Evolutionary conservation across 2,329 filamentous ascomycete species (phyloP).

Genomic region (Colletotrichum aenigma): DNA sequence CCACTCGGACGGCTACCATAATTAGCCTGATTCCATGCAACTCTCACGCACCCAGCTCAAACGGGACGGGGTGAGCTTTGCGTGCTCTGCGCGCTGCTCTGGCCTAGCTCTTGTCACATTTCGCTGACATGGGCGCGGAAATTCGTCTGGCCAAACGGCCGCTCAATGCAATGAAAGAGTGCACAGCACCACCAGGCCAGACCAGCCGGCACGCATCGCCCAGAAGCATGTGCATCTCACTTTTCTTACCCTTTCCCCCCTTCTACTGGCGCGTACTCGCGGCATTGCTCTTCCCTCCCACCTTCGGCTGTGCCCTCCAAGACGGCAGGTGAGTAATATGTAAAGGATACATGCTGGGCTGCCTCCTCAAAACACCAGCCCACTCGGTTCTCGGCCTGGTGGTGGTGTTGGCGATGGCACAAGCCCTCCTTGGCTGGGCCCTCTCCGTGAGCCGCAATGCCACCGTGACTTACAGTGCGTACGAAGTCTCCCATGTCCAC

Average conservation of each 20-base stretch:
- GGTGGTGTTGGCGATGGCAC: neutral
- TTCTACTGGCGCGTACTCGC: neutral
- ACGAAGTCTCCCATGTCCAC: neutral
- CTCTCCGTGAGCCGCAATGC: neutral
- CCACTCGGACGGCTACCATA: constrained; percentile 15
- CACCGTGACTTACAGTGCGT: neutral
- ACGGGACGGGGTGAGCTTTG: neutral
- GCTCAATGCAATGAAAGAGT: neutral
- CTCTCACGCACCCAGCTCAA: constrained; percentile 2
- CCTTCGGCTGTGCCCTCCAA: neutral
- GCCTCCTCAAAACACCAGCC: neutral
- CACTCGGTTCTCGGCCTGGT: neutral
- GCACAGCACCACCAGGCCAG: neutral
- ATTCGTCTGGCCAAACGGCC: neutral
- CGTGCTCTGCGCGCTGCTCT: neutral
- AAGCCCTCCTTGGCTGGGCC: neutral
- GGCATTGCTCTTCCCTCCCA: neutral
- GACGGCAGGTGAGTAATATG: neutral
- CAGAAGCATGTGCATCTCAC: constrained; percentile 11
- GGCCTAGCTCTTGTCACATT: constrained; percentile 8
- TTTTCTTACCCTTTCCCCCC: neutral
- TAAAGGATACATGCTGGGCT: neutral
- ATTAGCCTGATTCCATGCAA: constrained; percentile 15
- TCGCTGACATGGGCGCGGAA: neutral
- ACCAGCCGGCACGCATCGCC: neutral